Conservation (phyloP, 208 protist species). For the Acanthamoeba castellanii region DNA sequence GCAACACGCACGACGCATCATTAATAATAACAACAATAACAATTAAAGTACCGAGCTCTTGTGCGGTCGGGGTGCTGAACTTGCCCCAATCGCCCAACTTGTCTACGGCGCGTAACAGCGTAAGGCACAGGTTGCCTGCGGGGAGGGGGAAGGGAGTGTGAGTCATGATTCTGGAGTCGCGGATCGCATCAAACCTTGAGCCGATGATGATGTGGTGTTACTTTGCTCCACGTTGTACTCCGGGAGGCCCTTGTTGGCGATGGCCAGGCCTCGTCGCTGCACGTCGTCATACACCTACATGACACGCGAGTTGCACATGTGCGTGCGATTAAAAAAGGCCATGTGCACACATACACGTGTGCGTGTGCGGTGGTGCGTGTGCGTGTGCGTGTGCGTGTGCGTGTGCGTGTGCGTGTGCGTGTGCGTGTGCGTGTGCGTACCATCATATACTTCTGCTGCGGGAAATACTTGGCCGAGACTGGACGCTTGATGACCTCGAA, state of each 20-base stretch:
- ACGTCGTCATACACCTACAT: not conserved
- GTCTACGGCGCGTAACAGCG: slow-evolving; percentile 1
- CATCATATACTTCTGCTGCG: slow-evolving; percentile 56
- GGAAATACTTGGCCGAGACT: not conserved
- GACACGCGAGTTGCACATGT: not conserved
- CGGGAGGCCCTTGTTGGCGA: slow-evolving; percentile 63
- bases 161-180: not conserved
- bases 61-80: slow-evolving; percentile 32
- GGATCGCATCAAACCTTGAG: not conserved
- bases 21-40: too few relatives aligned
- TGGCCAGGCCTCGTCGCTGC: not conserved
- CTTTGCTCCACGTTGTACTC: slow-evolving; percentile 47
- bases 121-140: not conserved
- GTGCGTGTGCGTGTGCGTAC: not conserved
- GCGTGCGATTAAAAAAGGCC: too few relatives aligned
- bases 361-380: too few relatives aligned
- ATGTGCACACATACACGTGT: not conserved
- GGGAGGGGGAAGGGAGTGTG: not conserved
- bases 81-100: slow-evolving; percentile 70
- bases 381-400: too few relatives aligned
- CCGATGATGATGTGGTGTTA: not conserved
- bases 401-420: too few relatives aligned
- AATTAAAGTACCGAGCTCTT: not conserved
- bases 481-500: slow-evolving; percentile 20
- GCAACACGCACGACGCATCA: not conserved